phyloP scores from a whole-genome alignment of 306 rosid genomes.

The Glycine tomentella region DNA sequence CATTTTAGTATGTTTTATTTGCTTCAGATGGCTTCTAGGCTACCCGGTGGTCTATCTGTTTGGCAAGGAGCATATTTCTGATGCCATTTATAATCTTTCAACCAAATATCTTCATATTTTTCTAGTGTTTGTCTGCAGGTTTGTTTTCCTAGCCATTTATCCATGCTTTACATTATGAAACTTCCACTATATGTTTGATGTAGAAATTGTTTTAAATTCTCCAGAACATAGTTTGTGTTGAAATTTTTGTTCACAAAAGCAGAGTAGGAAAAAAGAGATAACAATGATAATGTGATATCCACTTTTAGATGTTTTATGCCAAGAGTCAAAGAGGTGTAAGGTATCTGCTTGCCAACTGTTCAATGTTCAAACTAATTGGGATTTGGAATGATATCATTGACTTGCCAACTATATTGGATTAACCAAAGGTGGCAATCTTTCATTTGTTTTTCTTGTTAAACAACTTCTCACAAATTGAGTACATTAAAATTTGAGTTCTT shows the following conservation, averaged over 20 bases:
- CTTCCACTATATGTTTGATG: constrained; percentile 12
- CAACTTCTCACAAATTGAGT: background rate
- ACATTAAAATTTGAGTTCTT: constrained; percentile 39
- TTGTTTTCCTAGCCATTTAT: constrained; percentile 41
- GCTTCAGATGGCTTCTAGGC: constrained; percentile 93
- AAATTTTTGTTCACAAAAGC: background rate
- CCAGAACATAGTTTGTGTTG: constrained; percentile 11
- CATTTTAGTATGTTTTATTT: constrained; percentile 44
- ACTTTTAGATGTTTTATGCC: constrained; percentile 9
- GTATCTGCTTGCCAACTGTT: background rate
- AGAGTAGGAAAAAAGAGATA: background rate
- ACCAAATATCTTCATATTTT: constrained; percentile 79
- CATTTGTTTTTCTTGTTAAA: constrained; percentile 23
- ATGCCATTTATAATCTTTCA: constrained; percentile 78
- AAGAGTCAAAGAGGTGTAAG: constrained; percentile 27
- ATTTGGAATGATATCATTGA: constrained; percentile 12
- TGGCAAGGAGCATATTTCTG: constrained; percentile 71
- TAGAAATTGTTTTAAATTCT: constrained; percentile 32
- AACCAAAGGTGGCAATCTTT: background rate
- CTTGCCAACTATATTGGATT: constrained; percentile 16
- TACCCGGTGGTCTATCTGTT: constrained; percentile 85
- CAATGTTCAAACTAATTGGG: background rate
- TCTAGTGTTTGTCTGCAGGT: constrained; percentile 78
- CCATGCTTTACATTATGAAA: constrained; percentile 31
- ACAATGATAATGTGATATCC: background rate